phyloP scores from a whole-genome alignment of 2,329 filamentous ascomycete genomes.

The Zalaria sp. region DNA sequence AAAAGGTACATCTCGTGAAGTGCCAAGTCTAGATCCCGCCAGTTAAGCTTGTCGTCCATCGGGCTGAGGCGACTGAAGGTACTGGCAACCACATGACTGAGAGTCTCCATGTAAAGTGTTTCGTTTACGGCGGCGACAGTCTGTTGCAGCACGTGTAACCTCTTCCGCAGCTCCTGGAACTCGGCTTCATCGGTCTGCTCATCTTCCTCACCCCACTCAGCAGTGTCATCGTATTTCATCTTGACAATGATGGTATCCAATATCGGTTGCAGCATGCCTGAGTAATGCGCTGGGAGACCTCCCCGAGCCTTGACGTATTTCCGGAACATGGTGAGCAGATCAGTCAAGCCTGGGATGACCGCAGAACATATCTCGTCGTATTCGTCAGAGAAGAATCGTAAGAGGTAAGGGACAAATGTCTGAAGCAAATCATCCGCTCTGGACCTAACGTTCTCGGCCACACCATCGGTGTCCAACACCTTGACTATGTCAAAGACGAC shows the following conservation, averaged over 20 bases:
- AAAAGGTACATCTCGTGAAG: constrained; percentile 93
- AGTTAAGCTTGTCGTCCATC: constrained; percentile 64
- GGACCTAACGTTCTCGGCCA: constrained; percentile 49
- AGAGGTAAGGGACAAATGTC: constrained; percentile 69
- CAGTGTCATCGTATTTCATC: constrained; percentile 95
- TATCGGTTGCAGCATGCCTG: constrained; percentile 73
- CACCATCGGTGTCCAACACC: constrained; percentile 58
- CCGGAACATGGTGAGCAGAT: constrained; percentile 79
- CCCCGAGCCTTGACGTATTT: constrained; percentile 53
- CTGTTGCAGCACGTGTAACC: constrained; percentile 82
- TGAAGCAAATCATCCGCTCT: constrained; percentile 73
- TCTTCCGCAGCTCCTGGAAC: constrained; percentile 86
- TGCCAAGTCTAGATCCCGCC: constrained; percentile 88
- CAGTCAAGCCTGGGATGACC: constrained; percentile 83
- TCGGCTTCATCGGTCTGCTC: constrained; percentile 95
- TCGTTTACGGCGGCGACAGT: constrained; percentile 84
- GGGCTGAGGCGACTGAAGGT: constrained; percentile 73
- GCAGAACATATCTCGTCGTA: constrained; percentile 97
- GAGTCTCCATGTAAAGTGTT: constrained; percentile 69
- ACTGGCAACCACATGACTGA: constrained; percentile 75
- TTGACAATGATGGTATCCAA: constrained; percentile 86
- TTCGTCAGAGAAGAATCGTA: constrained; percentile 94
- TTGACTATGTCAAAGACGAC: constrained; percentile 76
- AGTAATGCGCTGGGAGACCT: constrained; percentile 58
- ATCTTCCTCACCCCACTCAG: constrained; percentile 83